These are phyloP conservation scores for Cercospora berteroae DNA, from an alignment of 2,329 filamentous ascomycete species.

Conservation along the genomic window DNA sequence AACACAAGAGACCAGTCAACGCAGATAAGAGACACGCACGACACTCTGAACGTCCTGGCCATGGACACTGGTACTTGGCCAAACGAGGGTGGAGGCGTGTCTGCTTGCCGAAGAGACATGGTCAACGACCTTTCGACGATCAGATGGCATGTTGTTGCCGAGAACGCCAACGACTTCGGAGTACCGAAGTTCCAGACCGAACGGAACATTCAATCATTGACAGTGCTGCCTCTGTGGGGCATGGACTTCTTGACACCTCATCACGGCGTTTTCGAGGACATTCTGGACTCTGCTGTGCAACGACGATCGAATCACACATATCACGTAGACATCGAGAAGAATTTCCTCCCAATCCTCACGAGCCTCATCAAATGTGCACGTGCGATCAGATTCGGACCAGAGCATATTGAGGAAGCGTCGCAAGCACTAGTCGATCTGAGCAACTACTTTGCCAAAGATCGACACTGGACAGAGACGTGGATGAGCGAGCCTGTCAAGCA, in stretches of 20 bases:
- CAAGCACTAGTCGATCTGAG: conserved; percentile 44
- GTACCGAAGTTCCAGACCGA: conserved; percentile 46
- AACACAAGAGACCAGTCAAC: conserved; percentile 51
- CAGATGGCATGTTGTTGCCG: conserved; percentile 45
- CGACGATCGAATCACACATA: conserved; percentile 36
- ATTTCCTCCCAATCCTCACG: conserved; percentile 39
- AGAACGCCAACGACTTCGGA: conserved; percentile 46
- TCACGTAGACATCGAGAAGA: conserved; percentile 40
- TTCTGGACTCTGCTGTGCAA: conserved; percentile 42
- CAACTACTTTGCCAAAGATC: conserved; percentile 45
- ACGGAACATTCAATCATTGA: conserved; percentile 45
- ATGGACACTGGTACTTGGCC: conserved; percentile 46
- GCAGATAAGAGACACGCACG: conserved; percentile 43
- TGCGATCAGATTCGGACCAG: conserved; percentile 39
- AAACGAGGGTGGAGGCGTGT: conserved; percentile 45
- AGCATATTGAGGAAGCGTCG: conserved; percentile 44
- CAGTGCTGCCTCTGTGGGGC: conserved; percentile 45
- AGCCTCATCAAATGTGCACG: conserved; percentile 43
- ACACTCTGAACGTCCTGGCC: conserved; percentile 42
- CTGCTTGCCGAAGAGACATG: conserved; percentile 44
- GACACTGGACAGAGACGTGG: conserved; percentile 50
- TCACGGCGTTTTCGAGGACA: conserved; percentile 45
- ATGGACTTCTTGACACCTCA: conserved; percentile 44
- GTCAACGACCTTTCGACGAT: conserved; percentile 46
- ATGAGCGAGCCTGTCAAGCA: conserved; percentile 48